Evolutionary conservation across 257 asterid genomes (phyloP), one percentile per base, ranked within the genome.

Genomic region (Misopates orontium): DNA sequence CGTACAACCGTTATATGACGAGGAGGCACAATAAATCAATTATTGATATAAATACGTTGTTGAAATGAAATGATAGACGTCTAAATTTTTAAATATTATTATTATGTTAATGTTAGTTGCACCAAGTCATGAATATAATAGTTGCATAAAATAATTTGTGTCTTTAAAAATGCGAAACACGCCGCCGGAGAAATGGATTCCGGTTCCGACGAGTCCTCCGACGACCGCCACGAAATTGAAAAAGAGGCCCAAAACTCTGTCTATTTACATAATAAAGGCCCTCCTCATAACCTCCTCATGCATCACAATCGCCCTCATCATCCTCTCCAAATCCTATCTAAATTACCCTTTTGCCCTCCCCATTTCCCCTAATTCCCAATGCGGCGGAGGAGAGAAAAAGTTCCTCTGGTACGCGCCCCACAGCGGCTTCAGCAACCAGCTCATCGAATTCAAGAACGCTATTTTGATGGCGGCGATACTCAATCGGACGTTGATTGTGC

Each of bases 361-460:
- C n/a, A 53, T 71, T 66, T 79, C 86, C 18, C 21, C 23, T 52
- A 62, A 70, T 44, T 71, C 85, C 48, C 60, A 60, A 23, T 73
- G 75, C 16, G 8, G 12, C 20, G 12, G 53, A 9, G 61, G 54
- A 10, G 94, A 78, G n/a, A n/a, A n/a, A 14, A 93, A 83, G 72
- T 90, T 84, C 69, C 69, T 90, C 48, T 87, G 96, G 95, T 93
- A 90, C 70, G 95, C 97, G 20, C 97, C 97, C 18, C 98, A 90
- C 81, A 93, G 97, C 66, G 98, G 98, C 25, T 90, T 93, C 82
- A 87, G 97, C 84, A 93, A 93, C 73, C 98, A 93, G 82, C 80
- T 93, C 60, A 77, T 87, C 19, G 98, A 90, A 78, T 87, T 90
- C 81, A 90, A 85, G 78, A 93, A 90, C 71, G 94, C 91, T 0